Evolutionary conservation across 345 rosid species (phyloP), one percentile per base, ranked within the genome.

Genomic region (Hibiscus syriacus): DNA sequence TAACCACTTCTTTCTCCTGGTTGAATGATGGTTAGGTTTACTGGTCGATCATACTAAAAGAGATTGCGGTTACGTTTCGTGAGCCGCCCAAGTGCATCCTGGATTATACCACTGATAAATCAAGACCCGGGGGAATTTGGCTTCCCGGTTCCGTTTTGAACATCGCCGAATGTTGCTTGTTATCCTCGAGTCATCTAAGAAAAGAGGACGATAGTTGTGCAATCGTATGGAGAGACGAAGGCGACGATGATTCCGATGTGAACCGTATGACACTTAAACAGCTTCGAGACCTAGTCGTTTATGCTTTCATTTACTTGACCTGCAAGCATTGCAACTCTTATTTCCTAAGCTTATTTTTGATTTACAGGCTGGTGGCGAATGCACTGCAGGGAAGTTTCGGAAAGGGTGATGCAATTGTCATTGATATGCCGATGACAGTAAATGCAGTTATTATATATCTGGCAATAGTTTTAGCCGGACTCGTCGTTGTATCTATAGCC

Each of bases 371-470:
- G 80, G 96, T 89, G 74, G 98, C 96, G 38, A 79, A 82, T 78
- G 92, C 88, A 0, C 72, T 93, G 36, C 79, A 83, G 74, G 74
- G 76, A 36, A 74, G 59, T 64, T 90, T 93, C 60, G 66, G 61
- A 43, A 89, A 83, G 82, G 98, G 96, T 50, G 98, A 90, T 57
- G 80, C 95, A 7, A 80, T 93, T 72, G 98, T 95, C 0, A 87
- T 90, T n/a, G 90, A 88, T 80, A 90, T 93, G 98, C 94, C 95
- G 11, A 89, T 93, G 97, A 90, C 92, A 12, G 86, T 84, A n/a
- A 66, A 78, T 77, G 92, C 96, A 5, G 95, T 93, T 68, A 75
- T 90, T 50, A 87, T 90, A 74, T 90, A 90, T 66, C 75, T 93
- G 16, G 97, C 98, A 12, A 87, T 89, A 70, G 75, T 93, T 41